Percentiles rank a stretch among this genome's conserved stretches.
Conservation (phyloP, 345 rosid species). For the Boechera retrofracta region DNA sequence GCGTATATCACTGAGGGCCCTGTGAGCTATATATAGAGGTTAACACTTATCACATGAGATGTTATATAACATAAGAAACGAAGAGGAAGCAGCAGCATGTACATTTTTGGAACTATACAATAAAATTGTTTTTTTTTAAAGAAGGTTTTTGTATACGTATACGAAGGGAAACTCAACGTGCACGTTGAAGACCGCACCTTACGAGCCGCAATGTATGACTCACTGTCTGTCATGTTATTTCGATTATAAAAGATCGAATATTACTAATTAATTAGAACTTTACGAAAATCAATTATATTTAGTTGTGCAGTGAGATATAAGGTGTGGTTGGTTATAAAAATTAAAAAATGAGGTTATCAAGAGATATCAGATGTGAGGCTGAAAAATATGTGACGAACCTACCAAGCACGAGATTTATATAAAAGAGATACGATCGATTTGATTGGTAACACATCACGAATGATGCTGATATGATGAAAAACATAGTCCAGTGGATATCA, state of each 20-base stretch:
- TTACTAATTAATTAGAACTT: background rate
- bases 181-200: conserved; percentile 45
- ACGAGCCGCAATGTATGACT: conserved; percentile 42
- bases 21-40: conserved; percentile 37
- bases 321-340: no score
- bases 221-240: conserved; percentile 38
- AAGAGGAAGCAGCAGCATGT: conserved; percentile 21
- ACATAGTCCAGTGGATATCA: background rate
- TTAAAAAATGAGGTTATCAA: no score
- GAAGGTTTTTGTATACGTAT: background rate
- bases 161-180: conserved; percentile 10
- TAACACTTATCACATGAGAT: conserved; percentile 12
- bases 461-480: background rate
- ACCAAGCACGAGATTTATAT: background rate
- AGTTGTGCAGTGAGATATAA: no score
- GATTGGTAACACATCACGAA: background rate
- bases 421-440: no score
- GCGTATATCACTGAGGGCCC: conserved; percentile 7
- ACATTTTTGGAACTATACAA: conserved; percentile 14
- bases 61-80: background rate
- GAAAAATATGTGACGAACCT: conserved; percentile 24
- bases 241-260: background rate
- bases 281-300: no score
- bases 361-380: conserved; percentile 4
- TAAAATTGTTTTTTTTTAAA: background rate